Conservation (phyloP, 164 flowering plant genomes). For the Vitis rupestris region DNA sequence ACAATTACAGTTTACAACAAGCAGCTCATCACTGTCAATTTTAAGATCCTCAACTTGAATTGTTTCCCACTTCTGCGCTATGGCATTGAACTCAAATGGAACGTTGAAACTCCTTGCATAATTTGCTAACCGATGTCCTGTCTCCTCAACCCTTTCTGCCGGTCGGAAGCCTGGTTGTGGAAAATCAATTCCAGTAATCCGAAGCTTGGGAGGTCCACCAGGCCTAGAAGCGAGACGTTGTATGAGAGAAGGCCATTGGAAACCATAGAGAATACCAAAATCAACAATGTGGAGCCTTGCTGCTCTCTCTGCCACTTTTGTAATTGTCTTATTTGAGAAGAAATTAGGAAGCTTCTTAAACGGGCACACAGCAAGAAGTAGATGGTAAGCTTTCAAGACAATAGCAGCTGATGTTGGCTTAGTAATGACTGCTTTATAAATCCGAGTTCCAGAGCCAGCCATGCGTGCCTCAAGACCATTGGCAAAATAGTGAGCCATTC, state of each 20-base stretch:
- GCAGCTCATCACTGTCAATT: constrained; percentile 28
- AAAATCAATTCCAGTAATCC: constrained; percentile 42
- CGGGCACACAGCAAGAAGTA: constrained; percentile 35
- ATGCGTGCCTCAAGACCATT: constrained; percentile 50
- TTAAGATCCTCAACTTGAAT: constrained; percentile 39
- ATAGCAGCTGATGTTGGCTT: constrained; percentile 33
- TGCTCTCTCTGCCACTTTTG: constrained; percentile 20
- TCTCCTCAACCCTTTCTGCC: constrained; percentile 34
- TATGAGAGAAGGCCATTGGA: constrained; percentile 53
- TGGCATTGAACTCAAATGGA: constrained; percentile 35
- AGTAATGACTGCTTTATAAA: constrained; percentile 15
- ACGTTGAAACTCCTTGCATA: constrained; percentile 27
- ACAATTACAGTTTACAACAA: constrained; percentile 36
- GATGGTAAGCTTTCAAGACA: constrained; percentile 41
- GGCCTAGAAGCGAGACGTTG: constrained; percentile 30
- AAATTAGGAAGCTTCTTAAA: constrained; percentile 30
- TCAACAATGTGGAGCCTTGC: constrained; percentile 42
- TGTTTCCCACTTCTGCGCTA: constrained; percentile 49
- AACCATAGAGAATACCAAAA: constrained; percentile 47
- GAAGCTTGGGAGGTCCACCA: constrained; percentile 39
- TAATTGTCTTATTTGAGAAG: constrained; percentile 31
- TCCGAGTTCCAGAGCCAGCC: constrained; percentile 37
- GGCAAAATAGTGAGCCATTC: constrained; percentile 43
- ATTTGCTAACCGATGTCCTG: constrained; percentile 29
- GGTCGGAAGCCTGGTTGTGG: constrained; percentile 42